Base-by-base conservation (phyloP, 2,329 filamentous ascomycete genomes). In the Akanthomyces muscarius region DNA sequence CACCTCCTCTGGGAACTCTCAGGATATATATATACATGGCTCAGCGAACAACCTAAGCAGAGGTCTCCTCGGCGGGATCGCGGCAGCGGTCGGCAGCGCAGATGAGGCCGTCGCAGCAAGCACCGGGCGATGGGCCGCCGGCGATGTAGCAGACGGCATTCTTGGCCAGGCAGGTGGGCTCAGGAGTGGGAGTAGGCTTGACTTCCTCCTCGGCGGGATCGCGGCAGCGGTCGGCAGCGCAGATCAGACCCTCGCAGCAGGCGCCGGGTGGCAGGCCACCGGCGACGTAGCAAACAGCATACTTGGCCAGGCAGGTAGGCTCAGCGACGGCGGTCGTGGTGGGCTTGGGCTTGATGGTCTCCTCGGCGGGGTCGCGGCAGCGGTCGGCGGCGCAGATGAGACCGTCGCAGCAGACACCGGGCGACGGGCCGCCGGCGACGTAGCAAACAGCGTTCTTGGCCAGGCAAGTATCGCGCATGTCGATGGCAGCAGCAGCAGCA, bases 391-490 rank as follows among this genome's bases (percentile, higher is more conserved):
- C 59, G 33, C 51, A 55, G 33, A 55, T 55, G 3, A 55, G 33
- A 28, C 42, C 51, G 7, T 62, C 51, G 30, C 59, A 55, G 51
- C 59, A 62, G 18, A 13, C 4, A 28, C 14, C 28, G n/a, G 50
- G 25, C 42, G 55, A 16, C 8, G 36, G 21, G 4, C 36, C 30
- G 41, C 51, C 51, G 28, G 51, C 28, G 16, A 48, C 42, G 59
- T 54, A 62, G 59, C 59, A 62, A 21, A 11, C n/a, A 7, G 21
- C 45, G 16, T 51, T 51, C 47, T 54, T 62, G 59, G 51, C 42
- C 25, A 48, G 59, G 36, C 59, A 62, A 21, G 51, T 30, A 42
- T 62, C 59, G 21, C 41, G 18, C 14, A 18, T 10, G 16, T 51
- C 59, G 23, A 62, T 54, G 51, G 51, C 59, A 14, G 50, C 42